Percentiles rank a stretch among this genome's conserved stretches.
Evolutionary conservation across 768 basidiomycete genomes (phyloP).

Genomic region (Nevesoporus exiguus): DNA sequence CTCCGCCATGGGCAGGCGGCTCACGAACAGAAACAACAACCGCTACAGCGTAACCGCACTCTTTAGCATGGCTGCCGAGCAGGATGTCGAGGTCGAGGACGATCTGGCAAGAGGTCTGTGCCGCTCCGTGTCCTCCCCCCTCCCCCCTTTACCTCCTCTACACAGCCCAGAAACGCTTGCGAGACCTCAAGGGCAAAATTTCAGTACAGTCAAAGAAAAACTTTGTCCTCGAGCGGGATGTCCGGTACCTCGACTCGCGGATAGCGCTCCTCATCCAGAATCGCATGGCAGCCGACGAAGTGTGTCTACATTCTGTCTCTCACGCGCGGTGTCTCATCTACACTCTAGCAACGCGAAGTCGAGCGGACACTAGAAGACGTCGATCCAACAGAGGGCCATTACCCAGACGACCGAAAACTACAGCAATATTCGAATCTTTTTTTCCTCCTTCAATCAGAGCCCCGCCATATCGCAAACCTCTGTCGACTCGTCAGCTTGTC

Average conservation of each 20-base stretch:
- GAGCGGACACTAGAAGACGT: constrained; percentile 94
- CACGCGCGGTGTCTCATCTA: constrained; percentile 5
- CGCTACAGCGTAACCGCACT: constrained; percentile 94
- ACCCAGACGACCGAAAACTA: constrained; percentile 90
- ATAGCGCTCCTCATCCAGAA: constrained; percentile 98
- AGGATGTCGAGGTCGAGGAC: constrained; percentile 97
- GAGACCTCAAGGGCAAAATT: constrained; percentile 95
- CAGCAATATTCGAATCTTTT: constrained; percentile 98
- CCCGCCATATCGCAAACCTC: constrained; percentile 92
- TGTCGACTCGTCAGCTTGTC: constrained; percentile 94
- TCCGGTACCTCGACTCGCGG: constrained; percentile 94
- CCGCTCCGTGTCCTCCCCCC: neutral
- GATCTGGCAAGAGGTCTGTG: constrained; percentile 86
- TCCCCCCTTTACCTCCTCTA: neutral
- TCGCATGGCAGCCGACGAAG: constrained; percentile 94
- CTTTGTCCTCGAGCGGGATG: constrained; percentile 97
- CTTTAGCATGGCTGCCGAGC: constrained; percentile 97
- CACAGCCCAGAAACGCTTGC: constrained; percentile 90
- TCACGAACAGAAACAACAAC: constrained; percentile 92
- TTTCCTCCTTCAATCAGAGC: constrained; percentile 97
- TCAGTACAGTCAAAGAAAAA: constrained; percentile 99
- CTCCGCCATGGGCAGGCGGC: constrained; percentile 64
- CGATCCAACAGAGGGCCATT: constrained; percentile 87
- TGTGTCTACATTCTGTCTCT: constrained; percentile 35
- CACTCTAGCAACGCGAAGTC: constrained; percentile 82